phyloP scores from a whole-genome alignment of 1,139 yeast species.

The Scheffersomyces stambukii region DNA sequence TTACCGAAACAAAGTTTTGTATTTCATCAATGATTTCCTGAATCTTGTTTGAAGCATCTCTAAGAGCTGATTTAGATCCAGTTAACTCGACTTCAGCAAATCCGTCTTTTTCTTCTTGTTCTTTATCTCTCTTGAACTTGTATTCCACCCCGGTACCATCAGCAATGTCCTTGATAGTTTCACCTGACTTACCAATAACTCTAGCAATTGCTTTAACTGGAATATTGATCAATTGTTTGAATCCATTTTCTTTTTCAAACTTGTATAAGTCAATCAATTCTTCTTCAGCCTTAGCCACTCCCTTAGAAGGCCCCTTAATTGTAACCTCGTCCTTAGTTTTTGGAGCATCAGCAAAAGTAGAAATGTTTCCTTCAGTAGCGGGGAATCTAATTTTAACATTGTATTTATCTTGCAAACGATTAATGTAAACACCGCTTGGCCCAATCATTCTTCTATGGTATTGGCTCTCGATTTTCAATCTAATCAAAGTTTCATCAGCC shows the following conservation, averaged over 20 bases:
- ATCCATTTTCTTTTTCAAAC: slow-evolving; percentile 86
- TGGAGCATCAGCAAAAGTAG: slow-evolving; percentile 32
- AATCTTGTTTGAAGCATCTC: slow-evolving; percentile 65
- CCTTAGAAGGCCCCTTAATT: slow-evolving; percentile 88
- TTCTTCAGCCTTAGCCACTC: slow-evolving; percentile 79
- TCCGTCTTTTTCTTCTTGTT: slow-evolving; percentile 37
- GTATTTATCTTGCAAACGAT: slow-evolving; percentile 86
- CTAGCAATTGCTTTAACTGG: slow-evolving; percentile 74
- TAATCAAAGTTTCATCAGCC: slow-evolving; percentile 74
- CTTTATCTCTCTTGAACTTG: slow-evolving; percentile 50
- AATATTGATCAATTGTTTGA: slow-evolving; percentile 56
- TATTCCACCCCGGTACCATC: slow-evolving; percentile 78
- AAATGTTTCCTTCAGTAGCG: slow-evolving; percentile 24
- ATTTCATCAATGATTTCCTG: slow-evolving; percentile 61
- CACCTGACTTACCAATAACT: slow-evolving; percentile 89
- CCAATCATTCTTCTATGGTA: slow-evolving; percentile 86
- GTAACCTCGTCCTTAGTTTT: slow-evolving; percentile 60
- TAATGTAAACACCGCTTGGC: slow-evolving; percentile 73
- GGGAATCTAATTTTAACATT: slow-evolving; percentile 82
- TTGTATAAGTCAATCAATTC: slow-evolving; percentile 81
- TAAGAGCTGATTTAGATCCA: slow-evolving; percentile 80
- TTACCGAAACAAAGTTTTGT: slow-evolving; percentile 59
- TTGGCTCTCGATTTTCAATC: slow-evolving; percentile 67
- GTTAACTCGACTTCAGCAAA: slow-evolving; percentile 62
- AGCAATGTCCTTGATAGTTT: slow-evolving; percentile 75